These are phyloP conservation scores for Colletotrichum gigasporum DNA, from an alignment of 2,329 filamentous ascomycete genomes.

Conservation along the genomic window DNA sequence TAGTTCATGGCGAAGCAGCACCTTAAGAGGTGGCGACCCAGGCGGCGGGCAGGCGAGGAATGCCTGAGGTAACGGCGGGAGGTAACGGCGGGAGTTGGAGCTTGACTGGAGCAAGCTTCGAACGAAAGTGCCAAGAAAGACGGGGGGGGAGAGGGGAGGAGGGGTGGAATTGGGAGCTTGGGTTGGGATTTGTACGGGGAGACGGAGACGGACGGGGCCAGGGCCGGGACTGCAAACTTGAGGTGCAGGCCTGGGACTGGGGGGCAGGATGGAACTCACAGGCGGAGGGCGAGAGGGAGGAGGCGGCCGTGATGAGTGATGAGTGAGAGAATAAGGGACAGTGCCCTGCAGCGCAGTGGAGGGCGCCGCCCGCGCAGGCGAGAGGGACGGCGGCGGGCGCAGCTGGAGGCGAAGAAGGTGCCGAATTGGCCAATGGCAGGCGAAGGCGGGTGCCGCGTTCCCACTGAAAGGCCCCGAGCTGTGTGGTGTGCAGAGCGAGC, in stretches of 20 bases:
- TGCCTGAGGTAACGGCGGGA: slow-evolving; percentile 26
- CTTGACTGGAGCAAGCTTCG: slow-evolving; percentile 27
- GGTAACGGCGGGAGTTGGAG: slow-evolving; percentile 14
- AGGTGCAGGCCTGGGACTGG: no score
- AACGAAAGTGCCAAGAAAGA: slow-evolving; percentile 26
- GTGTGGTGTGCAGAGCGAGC: background rate
- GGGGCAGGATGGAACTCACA: background rate
- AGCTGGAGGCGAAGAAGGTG: background rate
- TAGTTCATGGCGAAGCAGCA: slow-evolving; percentile 31
- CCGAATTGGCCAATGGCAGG: slow-evolving; percentile 14
- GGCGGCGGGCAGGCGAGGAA: slow-evolving; percentile 4
- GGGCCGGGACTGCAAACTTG: slow-evolving; percentile 4
- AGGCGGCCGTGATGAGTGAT: background rate
- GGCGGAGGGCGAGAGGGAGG: background rate
- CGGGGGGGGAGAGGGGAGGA: background rate
- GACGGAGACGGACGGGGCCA: slow-evolving; percentile 14
- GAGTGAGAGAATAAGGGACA: background rate
- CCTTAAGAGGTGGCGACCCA: slow-evolving; percentile 19
- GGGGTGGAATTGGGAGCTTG: slow-evolving; percentile 23
- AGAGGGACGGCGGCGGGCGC: slow-evolving; percentile 20
- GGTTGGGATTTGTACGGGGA: slow-evolving; percentile 24
- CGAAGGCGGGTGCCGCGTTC: background rate
- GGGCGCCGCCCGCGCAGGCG: background rate
- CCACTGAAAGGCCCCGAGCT: background rate
- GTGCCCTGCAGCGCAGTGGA: background rate